Base-by-base conservation (phyloP, 495 filamentous ascomycete genomes). In the Neurospora sp. region DNA sequence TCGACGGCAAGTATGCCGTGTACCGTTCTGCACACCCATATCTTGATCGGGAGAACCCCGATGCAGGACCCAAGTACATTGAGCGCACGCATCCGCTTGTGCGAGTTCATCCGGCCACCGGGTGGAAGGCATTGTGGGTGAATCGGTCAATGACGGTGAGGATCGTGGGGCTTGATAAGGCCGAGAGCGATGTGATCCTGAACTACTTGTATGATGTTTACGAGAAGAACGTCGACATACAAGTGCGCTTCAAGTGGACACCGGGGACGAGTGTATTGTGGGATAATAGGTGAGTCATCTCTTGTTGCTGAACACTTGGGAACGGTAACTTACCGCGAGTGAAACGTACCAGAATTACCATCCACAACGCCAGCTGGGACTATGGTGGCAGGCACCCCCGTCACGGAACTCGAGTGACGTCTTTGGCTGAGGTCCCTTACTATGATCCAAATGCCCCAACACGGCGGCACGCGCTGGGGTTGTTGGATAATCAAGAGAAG, bases 81-180 rank as follows among this genome's bases (percentile, higher is more conserved):
- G 89, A 92, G 78, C 85, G 90, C 22, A 83, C 86, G 40, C 91
- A 92, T 77, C 90, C 90, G 0, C 80, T 93, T 35, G 90, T 93
- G 12, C 86, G 91, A 4, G 88, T 90, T 9, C 90, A 93, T 78
- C 91, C 90, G 4, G 90, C 86, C 0, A 92, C 90, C 0, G 90
- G 90, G 14, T 91, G 89, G 89, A 91, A 90, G 78, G 85, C 89
- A 3, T 83, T 92, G 3, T 92, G 87, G 87, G 90, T 92, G 4
- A 92, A 92, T 76, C 86, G 88, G 14, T 82, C 85, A 6, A 89
- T 91, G 86, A 91, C 90, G 5, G 84, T 84, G 8, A 81, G 87
- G 8, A 91, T 91, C 75, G 86, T 90, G 1, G 90, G 90, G 0
- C 78, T 92, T 0, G 89, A 91, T 74, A 86, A 87, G 73, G 88